A percentile compares a stretch with the other conserved stretches of the same genome.
Conservation (phyloP, 2,329 filamentous ascomycete genomes). For the Ophiostoma montium region DNA sequence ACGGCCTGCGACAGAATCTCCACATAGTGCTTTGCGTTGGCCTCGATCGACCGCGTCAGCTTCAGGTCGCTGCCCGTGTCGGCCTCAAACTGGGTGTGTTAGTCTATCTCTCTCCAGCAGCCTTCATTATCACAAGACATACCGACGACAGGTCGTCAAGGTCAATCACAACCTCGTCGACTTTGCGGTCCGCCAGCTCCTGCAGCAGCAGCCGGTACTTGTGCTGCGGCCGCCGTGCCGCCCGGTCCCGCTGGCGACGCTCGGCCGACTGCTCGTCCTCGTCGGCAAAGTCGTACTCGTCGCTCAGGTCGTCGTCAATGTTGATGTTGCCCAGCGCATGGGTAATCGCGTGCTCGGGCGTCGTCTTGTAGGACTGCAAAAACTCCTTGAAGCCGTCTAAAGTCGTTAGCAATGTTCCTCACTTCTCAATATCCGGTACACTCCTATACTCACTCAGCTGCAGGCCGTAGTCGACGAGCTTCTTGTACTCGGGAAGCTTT, state of each 20-base stretch:
- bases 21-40: conserved; percentile 89
- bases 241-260: conserved; percentile 34
- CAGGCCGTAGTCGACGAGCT: conserved; percentile 72
- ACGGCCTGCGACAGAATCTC: conserved; percentile 81
- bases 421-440: too few species aligned
- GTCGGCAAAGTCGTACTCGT: conserved; percentile 90
- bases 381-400: conserved; percentile 77
- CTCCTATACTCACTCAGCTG: conserved; percentile 53
- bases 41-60: conserved; percentile 72
- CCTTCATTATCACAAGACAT: conserved; percentile 15
- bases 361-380: conserved; percentile 74
- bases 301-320: conserved; percentile 74
- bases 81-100: conserved; percentile 52
- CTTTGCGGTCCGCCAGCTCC: conserved; percentile 66
- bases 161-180: conserved; percentile 70
- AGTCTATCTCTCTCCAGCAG: conserved; percentile 33
- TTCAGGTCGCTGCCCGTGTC: conserved; percentile 52
- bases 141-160: conserved; percentile 62
- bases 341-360: conserved; percentile 54
- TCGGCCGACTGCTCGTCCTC: conserved; percentile 51
- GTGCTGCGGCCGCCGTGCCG: conserved; percentile 44
- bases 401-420: conserved; percentile 1
- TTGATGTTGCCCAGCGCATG: conserved; percentile 74
- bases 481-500: conserved; percentile 56
- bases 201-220: conserved; percentile 88